These are phyloP conservation scores for Ilyonectria mors-panacis DNA, from an alignment of 2,329 filamentous ascomycete species.

Conservation along the genomic window DNA sequence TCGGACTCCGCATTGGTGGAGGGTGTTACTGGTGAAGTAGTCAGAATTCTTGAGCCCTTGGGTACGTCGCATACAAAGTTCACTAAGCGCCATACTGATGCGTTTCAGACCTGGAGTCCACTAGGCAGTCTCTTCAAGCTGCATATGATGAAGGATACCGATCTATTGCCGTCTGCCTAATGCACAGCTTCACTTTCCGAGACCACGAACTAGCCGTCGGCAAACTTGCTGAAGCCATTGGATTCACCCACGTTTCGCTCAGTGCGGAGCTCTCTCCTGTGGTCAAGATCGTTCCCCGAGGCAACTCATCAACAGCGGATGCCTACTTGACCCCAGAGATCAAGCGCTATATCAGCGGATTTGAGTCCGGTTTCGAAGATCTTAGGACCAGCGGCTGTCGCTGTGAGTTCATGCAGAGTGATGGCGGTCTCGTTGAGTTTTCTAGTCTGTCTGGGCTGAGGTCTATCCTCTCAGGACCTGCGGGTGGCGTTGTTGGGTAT, in stretches of 20 bases:
- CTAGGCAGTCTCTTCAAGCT: constrained; percentile 60
- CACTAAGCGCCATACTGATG: neutral
- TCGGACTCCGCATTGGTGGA: constrained; percentile 57
- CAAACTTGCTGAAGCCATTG: constrained; percentile 81
- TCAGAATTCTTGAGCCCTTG: constrained; percentile 74
- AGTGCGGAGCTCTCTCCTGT: constrained; percentile 56
- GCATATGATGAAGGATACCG: constrained; percentile 77
- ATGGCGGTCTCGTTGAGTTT: constrained; percentile 80
- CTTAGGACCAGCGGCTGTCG: constrained; percentile 76
- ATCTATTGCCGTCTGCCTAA: constrained; percentile 88
- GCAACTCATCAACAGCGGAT: constrained; percentile 57
- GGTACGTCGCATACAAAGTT: constrained; percentile 61
- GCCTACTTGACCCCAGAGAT: constrained; percentile 58
- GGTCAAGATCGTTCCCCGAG: constrained; percentile 58
- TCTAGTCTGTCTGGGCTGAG: constrained; percentile 85
- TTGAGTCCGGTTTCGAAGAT: constrained; percentile 83
- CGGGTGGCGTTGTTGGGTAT: constrained; percentile 91
- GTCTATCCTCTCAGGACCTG: constrained; percentile 88
- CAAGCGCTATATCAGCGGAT: constrained; percentile 72
- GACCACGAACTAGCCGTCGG: constrained; percentile 85
- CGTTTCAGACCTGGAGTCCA: constrained; percentile 14
- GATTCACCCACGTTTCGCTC: constrained; percentile 78
- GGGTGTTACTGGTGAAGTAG: constrained; percentile 77
- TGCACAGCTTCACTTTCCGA: constrained; percentile 93
- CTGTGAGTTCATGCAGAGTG: constrained; percentile 95